Conservation (phyloP, 129 eudicot genomes). For the Chrysanthemum seticuspe region DNA sequence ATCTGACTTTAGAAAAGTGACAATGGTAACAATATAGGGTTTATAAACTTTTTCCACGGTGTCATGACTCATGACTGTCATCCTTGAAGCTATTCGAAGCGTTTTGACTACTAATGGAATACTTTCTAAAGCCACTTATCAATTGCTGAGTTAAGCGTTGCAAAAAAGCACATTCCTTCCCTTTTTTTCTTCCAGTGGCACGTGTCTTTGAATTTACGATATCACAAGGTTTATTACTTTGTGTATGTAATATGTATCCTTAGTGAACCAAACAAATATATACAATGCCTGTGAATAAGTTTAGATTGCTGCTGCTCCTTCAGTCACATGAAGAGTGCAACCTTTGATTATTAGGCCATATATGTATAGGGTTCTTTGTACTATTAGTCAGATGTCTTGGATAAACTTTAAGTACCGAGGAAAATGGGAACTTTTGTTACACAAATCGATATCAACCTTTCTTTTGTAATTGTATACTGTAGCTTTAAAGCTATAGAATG, state of each 20-base stretch:
- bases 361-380: not conserved
- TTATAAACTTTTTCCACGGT: not conserved
- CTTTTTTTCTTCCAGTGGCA: not conserved
- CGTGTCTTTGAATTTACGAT: not conserved
- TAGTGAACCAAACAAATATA: not conserved
- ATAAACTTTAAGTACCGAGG: not conserved
- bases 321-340: not conserved
- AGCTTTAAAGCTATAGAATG: not conserved
- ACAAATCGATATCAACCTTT: not conserved
- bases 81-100: not conserved
- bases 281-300: slow-evolving; percentile 5
- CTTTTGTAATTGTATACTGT: not conserved
- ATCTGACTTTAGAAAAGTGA: not conserved
- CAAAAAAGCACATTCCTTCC: not conserved
- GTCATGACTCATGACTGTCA: slow-evolving; percentile 1
- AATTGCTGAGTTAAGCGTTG: not conserved
- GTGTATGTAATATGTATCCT: not conserved
- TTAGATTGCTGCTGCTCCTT: slow-evolving; percentile 12
- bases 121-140: not conserved
- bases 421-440: not conserved
- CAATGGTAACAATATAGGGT: not conserved
- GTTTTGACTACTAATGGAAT: not conserved
- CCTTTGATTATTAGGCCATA: not conserved
- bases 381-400: not conserved
- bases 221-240: not conserved